Conservation (phyloP, 108 stramenopile species). For the Hondaea fermentalgiana region DNA sequence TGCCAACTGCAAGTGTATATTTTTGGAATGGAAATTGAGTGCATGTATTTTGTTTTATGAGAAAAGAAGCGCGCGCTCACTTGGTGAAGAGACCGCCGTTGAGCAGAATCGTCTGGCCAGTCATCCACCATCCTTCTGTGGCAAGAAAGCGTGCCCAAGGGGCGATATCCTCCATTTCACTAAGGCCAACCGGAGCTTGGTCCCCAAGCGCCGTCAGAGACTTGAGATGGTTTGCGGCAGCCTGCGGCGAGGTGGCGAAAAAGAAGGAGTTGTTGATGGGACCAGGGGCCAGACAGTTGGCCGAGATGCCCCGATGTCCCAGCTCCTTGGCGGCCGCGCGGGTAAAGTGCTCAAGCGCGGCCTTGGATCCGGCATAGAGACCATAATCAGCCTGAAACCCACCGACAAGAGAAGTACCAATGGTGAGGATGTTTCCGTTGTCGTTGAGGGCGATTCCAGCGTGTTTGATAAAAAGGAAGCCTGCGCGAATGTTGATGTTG, state of each 20-base stretch:
- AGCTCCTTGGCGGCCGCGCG: not conserved
- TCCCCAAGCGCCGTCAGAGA: not conserved
- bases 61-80: not conserved
- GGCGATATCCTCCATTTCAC: not conserved
- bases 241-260: not conserved
- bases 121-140: constrained; percentile 3
- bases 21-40: not conserved
- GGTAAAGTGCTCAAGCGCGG: not conserved
- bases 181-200: not conserved
- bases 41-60: not conserved
- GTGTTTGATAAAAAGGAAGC: not conserved
- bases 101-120: not conserved
- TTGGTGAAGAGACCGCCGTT: not conserved
- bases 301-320: not conserved
- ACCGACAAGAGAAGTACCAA: not conserved
- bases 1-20: not conserved
- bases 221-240: not conserved
- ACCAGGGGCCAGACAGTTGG: not conserved
- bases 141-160: not conserved
- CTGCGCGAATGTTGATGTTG: not conserved
- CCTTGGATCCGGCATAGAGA: not conserved
- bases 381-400: not conserved
- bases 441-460: not conserved
- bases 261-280: not conserved
- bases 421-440: not conserved